phyloP scores from a whole-genome alignment of 495 filamentous ascomycete genomes.

The Staphylotrichum longicolle region DNA sequence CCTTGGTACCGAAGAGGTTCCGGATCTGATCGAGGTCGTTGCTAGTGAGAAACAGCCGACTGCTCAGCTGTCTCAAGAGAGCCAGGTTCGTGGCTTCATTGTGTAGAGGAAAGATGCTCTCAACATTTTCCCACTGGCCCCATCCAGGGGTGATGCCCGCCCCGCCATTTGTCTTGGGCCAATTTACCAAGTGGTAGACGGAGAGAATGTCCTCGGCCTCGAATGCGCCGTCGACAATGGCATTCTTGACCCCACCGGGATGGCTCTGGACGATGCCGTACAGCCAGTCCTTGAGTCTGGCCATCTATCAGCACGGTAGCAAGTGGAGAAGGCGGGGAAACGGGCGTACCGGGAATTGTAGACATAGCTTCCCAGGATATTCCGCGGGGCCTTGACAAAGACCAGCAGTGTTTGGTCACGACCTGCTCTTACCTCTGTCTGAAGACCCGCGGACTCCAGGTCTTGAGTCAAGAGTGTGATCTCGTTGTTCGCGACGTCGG shows the following conservation, averaged over 20 bases:
- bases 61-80: neutral
- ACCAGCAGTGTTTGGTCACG: neutral
- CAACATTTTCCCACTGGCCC: slow-evolving; percentile 5
- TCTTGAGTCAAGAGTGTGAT: neutral
- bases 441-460: neutral
- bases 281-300: slow-evolving; percentile 3
- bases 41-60: neutral
- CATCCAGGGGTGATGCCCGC: neutral
- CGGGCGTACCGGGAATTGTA: neutral
- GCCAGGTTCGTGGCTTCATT: neutral
- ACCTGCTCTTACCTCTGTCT: neutral
- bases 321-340: neutral
- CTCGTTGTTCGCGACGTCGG: neutral
- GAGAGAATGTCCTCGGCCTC: slow-evolving; percentile 1
- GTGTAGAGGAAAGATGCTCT: slow-evolving; percentile 2
- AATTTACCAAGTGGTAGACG: neutral
- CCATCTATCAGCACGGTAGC: neutral
- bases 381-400: neutral
- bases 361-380: slow-evolving; percentile 1
- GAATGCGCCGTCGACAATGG: slow-evolving; percentile 4
- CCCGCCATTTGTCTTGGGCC: slow-evolving; percentile 1
- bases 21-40: neutral
- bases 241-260: neutral
- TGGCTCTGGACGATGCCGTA: neutral
- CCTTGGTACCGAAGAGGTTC: neutral